Conservation (phyloP, 75 land plant species). For the Selaginella moellendorffii region DNA sequence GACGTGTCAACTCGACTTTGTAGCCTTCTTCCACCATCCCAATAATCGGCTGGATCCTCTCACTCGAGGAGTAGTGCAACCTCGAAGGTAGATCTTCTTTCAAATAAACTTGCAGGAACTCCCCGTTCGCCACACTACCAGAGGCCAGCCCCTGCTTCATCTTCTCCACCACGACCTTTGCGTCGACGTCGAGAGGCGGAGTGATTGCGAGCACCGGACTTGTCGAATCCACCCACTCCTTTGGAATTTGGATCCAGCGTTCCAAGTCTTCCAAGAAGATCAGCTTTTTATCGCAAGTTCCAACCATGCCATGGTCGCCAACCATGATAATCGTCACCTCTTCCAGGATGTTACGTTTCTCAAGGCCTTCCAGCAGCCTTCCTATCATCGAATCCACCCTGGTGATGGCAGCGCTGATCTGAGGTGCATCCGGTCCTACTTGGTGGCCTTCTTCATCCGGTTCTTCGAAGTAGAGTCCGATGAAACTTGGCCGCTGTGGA, state of each 20-base stretch:
- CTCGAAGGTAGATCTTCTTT: slow-evolving; percentile 78
- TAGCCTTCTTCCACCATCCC: slow-evolving; percentile 74
- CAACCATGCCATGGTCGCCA: slow-evolving; percentile 91
- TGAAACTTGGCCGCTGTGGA: slow-evolving; percentile 45
- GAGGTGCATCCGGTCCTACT: slow-evolving; percentile 66
- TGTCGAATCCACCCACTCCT: slow-evolving; percentile 44
- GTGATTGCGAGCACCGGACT: slow-evolving; percentile 53
- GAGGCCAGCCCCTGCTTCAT: slow-evolving; percentile 55
- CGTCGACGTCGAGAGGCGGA: slow-evolving; percentile 36
- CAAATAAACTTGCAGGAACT: slow-evolving; percentile 42
- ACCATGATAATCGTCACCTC: slow-evolving; percentile 64
- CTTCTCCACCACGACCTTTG: slow-evolving; percentile 33
- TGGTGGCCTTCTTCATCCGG: slow-evolving; percentile 78
- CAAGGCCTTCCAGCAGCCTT: slow-evolving; percentile 52
- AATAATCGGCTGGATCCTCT: slow-evolving; percentile 73
- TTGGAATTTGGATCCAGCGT: slow-evolving; percentile 41
- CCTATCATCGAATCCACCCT: slow-evolving; percentile 57
- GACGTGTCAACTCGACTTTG: slow-evolving; percentile 56
- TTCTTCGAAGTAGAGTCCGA: slow-evolving; percentile 75
- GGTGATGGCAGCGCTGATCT: slow-evolving; percentile 48
- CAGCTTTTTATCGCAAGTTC: slow-evolving; percentile 63
- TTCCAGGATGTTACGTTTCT: slow-evolving; percentile 53
- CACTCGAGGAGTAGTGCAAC: slow-evolving; percentile 54
- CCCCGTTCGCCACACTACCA: slow-evolving; percentile 67
- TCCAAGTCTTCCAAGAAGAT: slow-evolving; percentile 54